Base-by-base conservation (phyloP, 108 stramenopile species). In the Pseudonitzschia multistriata region DNA sequence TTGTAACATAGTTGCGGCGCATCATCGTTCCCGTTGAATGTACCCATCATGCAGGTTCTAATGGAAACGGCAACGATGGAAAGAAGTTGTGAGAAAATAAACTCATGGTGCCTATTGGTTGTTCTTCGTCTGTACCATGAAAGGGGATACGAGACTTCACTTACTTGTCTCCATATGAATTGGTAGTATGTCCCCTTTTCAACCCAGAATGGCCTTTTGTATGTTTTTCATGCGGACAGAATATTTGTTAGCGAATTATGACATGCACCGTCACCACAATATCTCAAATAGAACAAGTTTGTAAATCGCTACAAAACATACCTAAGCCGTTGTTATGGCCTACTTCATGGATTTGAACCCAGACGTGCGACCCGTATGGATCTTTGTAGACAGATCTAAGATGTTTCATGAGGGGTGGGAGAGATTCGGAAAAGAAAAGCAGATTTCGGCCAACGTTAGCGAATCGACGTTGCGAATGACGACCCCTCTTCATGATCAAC, bases 271-370 rank as follows among this genome's bases (percentile, higher is more conserved):
- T 45, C 13, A 45, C 42, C 1, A 45, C 37, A 37, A 37, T 8
- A 37, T 37, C 37, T 37, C 6, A 37, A 8, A 37, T 37, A 7
- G 8, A 45, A 45, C 3, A 2, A 45, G 42, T 2, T 17, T 1
- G 8, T 10, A 4, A 1, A 17, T 45, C 17, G 2, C 3, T 13
- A 45, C 13, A 45, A 45, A 17, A 45, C 42, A 10, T 45, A 49
- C 29, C 35, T 40, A 40, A 22, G 6, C 30, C 54, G n/a, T 13
- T 24, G 27, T 5, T 61, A 25, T 61, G 60, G 25, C 42, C 82
- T 48, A 90, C 34, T 73, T 90, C 89, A 54, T 90, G 89, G 71
- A 87, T 74, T 56, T 82, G 81, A 60, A 52, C 61, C 2, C 54
- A 55, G 29, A 55, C 54, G 2, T n/a, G 14, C 10, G 54, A 24